phyloP scores from a whole-genome alignment of 331 rosid genomes.

The Acacia pycnantha region DNA sequence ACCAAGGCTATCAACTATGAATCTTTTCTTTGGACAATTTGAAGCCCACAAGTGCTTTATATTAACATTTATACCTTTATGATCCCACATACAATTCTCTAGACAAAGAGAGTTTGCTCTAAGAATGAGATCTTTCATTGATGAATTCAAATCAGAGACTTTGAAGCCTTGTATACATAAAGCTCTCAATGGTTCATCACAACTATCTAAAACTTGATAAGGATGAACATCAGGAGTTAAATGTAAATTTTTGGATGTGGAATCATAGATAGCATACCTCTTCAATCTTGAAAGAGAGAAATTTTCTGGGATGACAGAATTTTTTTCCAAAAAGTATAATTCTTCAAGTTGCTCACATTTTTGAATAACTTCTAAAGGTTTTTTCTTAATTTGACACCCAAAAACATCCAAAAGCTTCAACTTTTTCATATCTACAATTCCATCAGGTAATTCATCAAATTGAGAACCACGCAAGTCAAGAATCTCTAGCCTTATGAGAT shows the following conservation, averaged over 20 bases:
- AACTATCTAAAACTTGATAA: background rate
- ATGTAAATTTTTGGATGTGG: background rate
- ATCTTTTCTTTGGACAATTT: background rate
- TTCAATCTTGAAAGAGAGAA: background rate
- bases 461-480: slow-evolving; percentile 24
- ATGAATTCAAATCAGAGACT: background rate
- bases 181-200: background rate
- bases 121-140: background rate
- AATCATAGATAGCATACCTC: background rate
- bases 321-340: background rate
- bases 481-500: slow-evolving; percentile 21
- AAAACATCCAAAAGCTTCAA: slow-evolving; percentile 16
- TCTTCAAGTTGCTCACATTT: slow-evolving; percentile 23
- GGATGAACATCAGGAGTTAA: accelerated
- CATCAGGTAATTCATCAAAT: slow-evolving; percentile 12
- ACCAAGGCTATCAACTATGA: background rate
- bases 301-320: too few relatives aligned
- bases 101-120: background rate
- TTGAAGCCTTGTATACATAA: background rate
- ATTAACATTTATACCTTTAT: background rate
- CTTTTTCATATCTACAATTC: background rate
- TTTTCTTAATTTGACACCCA: background rate
- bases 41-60: background rate
- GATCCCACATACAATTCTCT: background rate
- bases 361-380: slow-evolving; percentile 18